Evolutionary conservation across 495 filamentous ascomycete genomes (phyloP).

Genomic region (Tuber microsphaerosporum): DNA sequence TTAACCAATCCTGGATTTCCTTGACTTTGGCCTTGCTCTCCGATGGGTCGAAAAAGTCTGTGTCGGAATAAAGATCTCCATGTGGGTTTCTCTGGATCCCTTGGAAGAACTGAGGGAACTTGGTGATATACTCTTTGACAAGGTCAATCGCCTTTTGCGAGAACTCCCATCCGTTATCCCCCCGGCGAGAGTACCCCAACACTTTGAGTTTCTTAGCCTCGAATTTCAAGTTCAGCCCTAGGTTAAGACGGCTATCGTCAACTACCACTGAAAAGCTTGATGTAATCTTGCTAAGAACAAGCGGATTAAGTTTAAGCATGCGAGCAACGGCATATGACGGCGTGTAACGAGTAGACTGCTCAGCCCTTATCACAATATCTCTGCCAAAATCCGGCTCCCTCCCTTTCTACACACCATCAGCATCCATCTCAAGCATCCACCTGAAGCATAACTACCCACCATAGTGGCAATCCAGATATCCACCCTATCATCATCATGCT

Average conservation of each 20-base stretch:
- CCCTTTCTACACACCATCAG: constrained; percentile 43
- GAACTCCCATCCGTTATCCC: constrained; percentile 86
- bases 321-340: constrained; percentile 82
- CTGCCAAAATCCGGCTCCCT: constrained; percentile 76
- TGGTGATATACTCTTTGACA: constrained; percentile 79
- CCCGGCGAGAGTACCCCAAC: constrained; percentile 83
- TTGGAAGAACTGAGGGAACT: constrained; percentile 90
- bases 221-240: constrained; percentile 95
- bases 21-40: constrained; percentile 58
- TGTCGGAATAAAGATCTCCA: constrained; percentile 66
- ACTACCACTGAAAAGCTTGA: constrained; percentile 81
- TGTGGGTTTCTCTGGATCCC: constrained; percentile 71
- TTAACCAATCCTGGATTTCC: constrained; percentile 88
- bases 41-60: constrained; percentile 74
- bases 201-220: constrained; percentile 93
- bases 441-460: constrained; percentile 15
- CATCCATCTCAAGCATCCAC: background rate
- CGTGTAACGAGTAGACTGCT: constrained; percentile 63
- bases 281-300: constrained; percentile 91
- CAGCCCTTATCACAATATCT: constrained; percentile 59
- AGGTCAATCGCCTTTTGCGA: constrained; percentile 74
- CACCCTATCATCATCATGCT: constrained; percentile 64
- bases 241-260: constrained; percentile 67
- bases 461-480: constrained; percentile 66
- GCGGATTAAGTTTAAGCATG: constrained; percentile 69